Evolutionary conservation across 352 stramenopile species (phyloP).

Genomic region (Globisporangium takayamanum): DNA sequence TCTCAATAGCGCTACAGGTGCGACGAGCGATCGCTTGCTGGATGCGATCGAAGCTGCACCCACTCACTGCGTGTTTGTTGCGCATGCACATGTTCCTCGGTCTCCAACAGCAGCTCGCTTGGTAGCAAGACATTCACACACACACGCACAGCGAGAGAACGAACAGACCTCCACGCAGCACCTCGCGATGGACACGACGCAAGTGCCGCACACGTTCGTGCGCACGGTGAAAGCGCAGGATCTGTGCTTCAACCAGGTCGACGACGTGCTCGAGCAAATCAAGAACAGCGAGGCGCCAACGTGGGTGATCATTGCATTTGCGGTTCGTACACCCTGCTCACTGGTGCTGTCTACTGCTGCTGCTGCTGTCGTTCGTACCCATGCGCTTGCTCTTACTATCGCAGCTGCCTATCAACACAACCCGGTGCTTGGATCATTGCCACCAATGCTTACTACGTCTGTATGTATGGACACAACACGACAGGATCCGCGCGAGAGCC

Average conservation of each 20-base stretch:
- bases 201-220: slow-evolving; percentile 77
- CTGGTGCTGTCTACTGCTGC: not conserved
- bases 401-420: not conserved
- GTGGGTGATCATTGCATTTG: slow-evolving; percentile 74
- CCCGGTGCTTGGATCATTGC: not conserved
- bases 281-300: slow-evolving; percentile 54
- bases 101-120: too few relatives aligned
- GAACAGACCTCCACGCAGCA: not conserved
- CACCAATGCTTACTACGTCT: not conserved
- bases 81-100: too few relatives aligned
- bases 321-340: slow-evolving; percentile 28
- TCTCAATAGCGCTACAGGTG: too few relatives aligned
- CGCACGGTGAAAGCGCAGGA: slow-evolving; percentile 77
- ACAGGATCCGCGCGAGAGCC: slow-evolving; percentile 69
- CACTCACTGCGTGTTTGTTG: too few relatives aligned
- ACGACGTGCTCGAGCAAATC: slow-evolving; percentile 61
- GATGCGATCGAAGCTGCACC: too few relatives aligned
- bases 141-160: not conserved
- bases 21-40: too few relatives aligned
- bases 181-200: slow-evolving; percentile 28
- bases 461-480: not conserved
- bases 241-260: slow-evolving; percentile 70
- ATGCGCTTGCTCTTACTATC: not conserved
- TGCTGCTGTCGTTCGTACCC: not conserved
- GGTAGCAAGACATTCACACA: not conserved